Percentiles rank a stretch among this genome's conserved stretches.
phyloP scores from a whole-genome alignment of 805 yeast genomes.

The Wickerhamiella australiensis region DNA sequence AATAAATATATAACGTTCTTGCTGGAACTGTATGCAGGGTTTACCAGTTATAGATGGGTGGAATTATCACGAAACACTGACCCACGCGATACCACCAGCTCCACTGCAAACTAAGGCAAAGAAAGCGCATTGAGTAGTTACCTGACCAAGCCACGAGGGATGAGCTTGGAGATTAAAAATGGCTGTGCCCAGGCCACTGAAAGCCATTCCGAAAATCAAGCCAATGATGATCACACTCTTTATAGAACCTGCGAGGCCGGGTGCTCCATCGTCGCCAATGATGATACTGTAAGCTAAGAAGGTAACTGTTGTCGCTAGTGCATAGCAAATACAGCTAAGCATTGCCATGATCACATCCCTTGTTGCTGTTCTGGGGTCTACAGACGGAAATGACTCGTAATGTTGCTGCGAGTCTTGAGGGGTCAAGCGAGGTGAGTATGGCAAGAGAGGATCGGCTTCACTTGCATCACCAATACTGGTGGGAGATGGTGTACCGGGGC shows the following conservation, averaged over 20 bases:
- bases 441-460: conserved; percentile 12
- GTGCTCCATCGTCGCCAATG: conserved; percentile 26
- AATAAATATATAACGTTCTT: not conserved
- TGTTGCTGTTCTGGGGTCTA: conserved; percentile 12
- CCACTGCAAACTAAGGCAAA: conserved; percentile 33
- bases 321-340: conserved; percentile 33
- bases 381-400: conserved; percentile 14
- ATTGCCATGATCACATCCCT: conserved; percentile 37
- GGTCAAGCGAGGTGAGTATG: conserved; percentile 17
- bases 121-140: conserved; percentile 35
- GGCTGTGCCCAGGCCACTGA: conserved; percentile 36
- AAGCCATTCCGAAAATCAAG: conserved; percentile 32
- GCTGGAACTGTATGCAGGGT: too few relatives aligned
- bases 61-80: conserved; percentile 6
- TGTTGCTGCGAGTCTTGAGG: conserved; percentile 11
- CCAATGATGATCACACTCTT: conserved; percentile 32
- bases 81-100: conserved; percentile 34
- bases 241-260: conserved; percentile 22
- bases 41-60: too few relatives aligned
- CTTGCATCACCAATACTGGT: conserved; percentile 6
- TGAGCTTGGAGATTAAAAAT: conserved; percentile 34
- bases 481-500: conserved; percentile 2
- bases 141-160: conserved; percentile 35
- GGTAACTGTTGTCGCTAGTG: conserved; percentile 29
- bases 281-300: conserved; percentile 35